Conservation (phyloP, 495 filamentous ascomycete species). For the Trichoderma reesei region DNA sequence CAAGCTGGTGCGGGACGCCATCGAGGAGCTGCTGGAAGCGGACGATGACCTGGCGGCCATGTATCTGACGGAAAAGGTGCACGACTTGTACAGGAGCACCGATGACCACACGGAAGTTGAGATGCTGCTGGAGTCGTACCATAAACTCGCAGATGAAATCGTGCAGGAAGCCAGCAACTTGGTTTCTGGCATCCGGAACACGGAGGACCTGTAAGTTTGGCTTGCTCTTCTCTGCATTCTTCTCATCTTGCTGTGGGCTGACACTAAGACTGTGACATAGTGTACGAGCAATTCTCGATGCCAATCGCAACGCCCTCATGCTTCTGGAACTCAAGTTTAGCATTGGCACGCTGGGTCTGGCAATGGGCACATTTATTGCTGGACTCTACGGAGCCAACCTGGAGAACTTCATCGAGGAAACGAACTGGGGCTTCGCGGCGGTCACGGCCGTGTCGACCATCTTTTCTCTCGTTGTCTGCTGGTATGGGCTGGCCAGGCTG, state of each 20-base stretch:
- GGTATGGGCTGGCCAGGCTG: slow-evolving; percentile 71
- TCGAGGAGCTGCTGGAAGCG: slow-evolving; percentile 93
- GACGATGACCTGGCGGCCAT: slow-evolving; percentile 92
- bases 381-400: slow-evolving; percentile 99
- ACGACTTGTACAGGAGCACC: slow-evolving; percentile 62
- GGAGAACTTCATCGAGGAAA: slow-evolving; percentile 97
- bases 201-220: slow-evolving; percentile 81
- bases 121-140: slow-evolving; percentile 91
- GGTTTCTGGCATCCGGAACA: slow-evolving; percentile 92
- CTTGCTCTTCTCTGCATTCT: background rate
- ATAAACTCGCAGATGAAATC: slow-evolving; percentile 96
- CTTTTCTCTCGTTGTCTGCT: slow-evolving; percentile 64
- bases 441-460: slow-evolving; percentile 61
- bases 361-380: slow-evolving; percentile 85
- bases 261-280: slow-evolving; percentile 36
- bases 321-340: slow-evolving; percentile 93
- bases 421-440: slow-evolving; percentile 73
- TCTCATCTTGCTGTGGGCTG: background rate
- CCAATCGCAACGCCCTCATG: slow-evolving; percentile 98
- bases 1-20: slow-evolving; percentile 84
- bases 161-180: slow-evolving; percentile 88
- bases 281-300: slow-evolving; percentile 93
- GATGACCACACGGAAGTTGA: slow-evolving; percentile 95
- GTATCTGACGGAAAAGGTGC: slow-evolving; percentile 83
- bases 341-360: slow-evolving; percentile 85